phyloP scores from a whole-genome alignment of 306 rosid genomes.

The Hippophae gyantsensis region DNA sequence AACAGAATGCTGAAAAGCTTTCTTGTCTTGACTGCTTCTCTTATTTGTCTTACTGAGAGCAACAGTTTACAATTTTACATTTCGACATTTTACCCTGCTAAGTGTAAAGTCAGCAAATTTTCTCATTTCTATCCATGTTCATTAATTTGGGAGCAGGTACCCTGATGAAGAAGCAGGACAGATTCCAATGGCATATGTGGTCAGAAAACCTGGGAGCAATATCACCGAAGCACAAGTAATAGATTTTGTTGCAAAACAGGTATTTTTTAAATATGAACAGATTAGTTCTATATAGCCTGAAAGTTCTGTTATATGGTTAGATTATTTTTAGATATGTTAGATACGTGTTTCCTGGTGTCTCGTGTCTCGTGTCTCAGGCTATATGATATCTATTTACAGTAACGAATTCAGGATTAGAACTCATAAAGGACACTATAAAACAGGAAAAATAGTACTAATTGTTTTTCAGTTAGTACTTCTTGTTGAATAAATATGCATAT shows the following conservation, averaged over 20 bases:
- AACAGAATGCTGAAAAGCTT: too few relatives aligned
- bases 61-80: neutral
- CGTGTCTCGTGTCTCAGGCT: too few relatives aligned
- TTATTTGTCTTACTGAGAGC: too few relatives aligned
- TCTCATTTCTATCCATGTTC: neutral
- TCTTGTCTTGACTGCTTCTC: too few relatives aligned
- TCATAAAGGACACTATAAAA: too few relatives aligned
- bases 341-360: too few relatives aligned
- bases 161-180: constrained; percentile 84
- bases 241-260: constrained; percentile 71
- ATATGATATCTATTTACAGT: too few relatives aligned
- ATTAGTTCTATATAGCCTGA: neutral
- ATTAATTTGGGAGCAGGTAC: constrained; percentile 35
- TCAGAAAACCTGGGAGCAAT: constrained; percentile 65
- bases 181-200: constrained; percentile 87
- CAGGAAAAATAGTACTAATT: too few relatives aligned
- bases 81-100: neutral
- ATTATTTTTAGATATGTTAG: too few relatives aligned
- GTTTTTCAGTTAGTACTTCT: too few relatives aligned
- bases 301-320: neutral
- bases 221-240: constrained; percentile 46
- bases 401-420: too few relatives aligned
- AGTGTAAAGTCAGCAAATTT: neutral
- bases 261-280: neutral
- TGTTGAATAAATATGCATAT: too few relatives aligned